Evolutionary conservation across 164 flowering plant species (phyloP).

Genomic region (Tetracentron sinense): DNA sequence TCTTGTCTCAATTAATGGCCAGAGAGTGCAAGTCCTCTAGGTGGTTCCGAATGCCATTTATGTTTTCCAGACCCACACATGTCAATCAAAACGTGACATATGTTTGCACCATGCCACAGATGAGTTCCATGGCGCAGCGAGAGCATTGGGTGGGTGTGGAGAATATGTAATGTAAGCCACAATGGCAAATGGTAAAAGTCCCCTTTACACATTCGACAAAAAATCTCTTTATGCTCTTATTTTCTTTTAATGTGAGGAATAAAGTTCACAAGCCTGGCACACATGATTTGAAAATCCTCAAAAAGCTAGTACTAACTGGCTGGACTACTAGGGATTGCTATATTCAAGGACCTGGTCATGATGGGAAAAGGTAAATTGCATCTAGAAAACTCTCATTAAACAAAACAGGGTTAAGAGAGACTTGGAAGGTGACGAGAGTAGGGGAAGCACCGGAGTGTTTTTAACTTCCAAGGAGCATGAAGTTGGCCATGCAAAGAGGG

Average conservation of each 20-base stretch:
- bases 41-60: no score
- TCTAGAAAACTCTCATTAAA: no score
- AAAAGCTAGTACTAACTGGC: constrained; percentile 56
- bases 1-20: no score
- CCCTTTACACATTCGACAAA: background rate
- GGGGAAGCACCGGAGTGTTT: constrained; percentile 64
- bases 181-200: background rate
- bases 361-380: constrained; percentile 51
- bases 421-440: constrained; percentile 82
- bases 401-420: no score
- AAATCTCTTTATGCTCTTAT: background rate
- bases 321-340: constrained; percentile 64
- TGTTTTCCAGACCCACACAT: no score
- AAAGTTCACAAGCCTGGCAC: constrained; percentile 51
- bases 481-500: constrained; percentile 50
- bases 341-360: constrained; percentile 63
- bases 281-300: constrained; percentile 57
- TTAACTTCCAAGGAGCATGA: constrained; percentile 90
- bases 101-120: constrained; percentile 52
- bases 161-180: constrained; percentile 58
- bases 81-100: no score
- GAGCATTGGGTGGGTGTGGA: constrained; percentile 68
- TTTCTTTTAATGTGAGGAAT: background rate
- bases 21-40: no score
- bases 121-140: constrained; percentile 61